Conservation (phyloP, 202 grass and related monocot species). For the Dendrocalamus latiflorus region DNA sequence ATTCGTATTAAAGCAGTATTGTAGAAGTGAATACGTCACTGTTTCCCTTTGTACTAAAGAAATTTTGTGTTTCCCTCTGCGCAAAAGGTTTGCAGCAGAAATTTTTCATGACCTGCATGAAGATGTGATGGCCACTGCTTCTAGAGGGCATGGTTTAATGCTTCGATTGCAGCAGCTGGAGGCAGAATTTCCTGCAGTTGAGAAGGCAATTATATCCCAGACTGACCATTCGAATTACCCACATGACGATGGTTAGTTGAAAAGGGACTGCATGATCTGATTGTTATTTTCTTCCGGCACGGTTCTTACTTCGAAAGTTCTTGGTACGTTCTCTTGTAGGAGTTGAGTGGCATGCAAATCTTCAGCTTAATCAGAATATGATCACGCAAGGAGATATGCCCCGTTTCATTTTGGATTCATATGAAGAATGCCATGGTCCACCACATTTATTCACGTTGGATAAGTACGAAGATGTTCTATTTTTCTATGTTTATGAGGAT, state of each 20-base stretch:
- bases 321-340: slow-evolving; percentile 36
- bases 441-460: slow-evolving; percentile 87
- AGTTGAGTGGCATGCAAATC: slow-evolving; percentile 66
- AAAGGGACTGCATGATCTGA: not conserved
- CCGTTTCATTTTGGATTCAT: slow-evolving; percentile 94
- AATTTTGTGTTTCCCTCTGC: not conserved
- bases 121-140: slow-evolving; percentile 76
- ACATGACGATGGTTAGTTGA: slow-evolving; percentile 65
- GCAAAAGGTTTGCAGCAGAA: slow-evolving; percentile 84
- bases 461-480: slow-evolving; percentile 58
- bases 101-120: slow-evolving; percentile 97
- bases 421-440: slow-evolving; percentile 93
- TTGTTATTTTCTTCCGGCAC: slow-evolving; percentile 17
- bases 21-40: not conserved
- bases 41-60: not conserved
- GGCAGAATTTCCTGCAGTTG: slow-evolving; percentile 76
- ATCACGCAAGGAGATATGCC: slow-evolving; percentile 97
- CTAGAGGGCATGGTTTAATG: slow-evolving; percentile 79
- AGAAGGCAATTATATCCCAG: slow-evolving; percentile 71
- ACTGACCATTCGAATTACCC: slow-evolving; percentile 55
- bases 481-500: not conserved
- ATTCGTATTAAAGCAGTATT: not conserved
- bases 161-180: slow-evolving; percentile 91
- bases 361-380: slow-evolving; percentile 84
- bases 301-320: slow-evolving; percentile 16